Conservation (phyloP, 805 yeast species). For the Blastobotrys americana region DNA sequence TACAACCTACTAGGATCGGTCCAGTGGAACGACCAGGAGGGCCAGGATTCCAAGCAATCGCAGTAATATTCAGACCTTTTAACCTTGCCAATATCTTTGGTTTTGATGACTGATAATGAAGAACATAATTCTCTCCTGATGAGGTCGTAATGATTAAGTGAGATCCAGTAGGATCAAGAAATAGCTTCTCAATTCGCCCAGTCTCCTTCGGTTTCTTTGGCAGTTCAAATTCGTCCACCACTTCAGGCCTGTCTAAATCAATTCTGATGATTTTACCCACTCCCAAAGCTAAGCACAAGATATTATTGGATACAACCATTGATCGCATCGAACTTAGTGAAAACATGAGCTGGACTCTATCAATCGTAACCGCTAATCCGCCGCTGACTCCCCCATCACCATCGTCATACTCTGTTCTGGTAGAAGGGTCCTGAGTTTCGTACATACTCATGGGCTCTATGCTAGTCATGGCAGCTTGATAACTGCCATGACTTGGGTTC, state of each 20-base stretch:
- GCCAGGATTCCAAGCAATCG: conserved; percentile 38
- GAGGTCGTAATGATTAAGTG: conserved; percentile 46
- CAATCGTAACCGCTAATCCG: conserved; percentile 26
- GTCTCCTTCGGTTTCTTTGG: conserved; percentile 26
- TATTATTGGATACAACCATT: conserved; percentile 49
- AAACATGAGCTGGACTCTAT: conserved; percentile 46
- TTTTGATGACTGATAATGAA: conserved; percentile 36
- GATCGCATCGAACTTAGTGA: conserved; percentile 40
- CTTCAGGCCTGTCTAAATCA: conserved; percentile 57
- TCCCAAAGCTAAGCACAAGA: conserved; percentile 47
- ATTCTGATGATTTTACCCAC: conserved; percentile 55
- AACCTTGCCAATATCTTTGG: conserved; percentile 41
- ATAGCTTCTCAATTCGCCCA: conserved; percentile 32
- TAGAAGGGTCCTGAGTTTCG: too few relatives aligned
- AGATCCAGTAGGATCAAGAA: conserved; percentile 45
- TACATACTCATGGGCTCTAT: too few relatives aligned
- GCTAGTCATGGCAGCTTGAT: too few relatives aligned
- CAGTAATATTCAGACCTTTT: conserved; percentile 38
- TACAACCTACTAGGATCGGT: conserved; percentile 43
- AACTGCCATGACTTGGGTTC: too few relatives aligned
- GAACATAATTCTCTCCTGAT: conserved; percentile 41
- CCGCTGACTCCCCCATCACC: not conserved
- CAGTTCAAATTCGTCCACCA: conserved; percentile 38
- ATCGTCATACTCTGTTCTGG: too few relatives aligned
- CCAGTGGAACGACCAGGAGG: conserved; percentile 37